Evolutionary conservation across 371 early-diverging fungal genomes (phyloP), one percentile per base, ranked within the genome.

Genomic region (Funneliformis caledonium): DNA sequence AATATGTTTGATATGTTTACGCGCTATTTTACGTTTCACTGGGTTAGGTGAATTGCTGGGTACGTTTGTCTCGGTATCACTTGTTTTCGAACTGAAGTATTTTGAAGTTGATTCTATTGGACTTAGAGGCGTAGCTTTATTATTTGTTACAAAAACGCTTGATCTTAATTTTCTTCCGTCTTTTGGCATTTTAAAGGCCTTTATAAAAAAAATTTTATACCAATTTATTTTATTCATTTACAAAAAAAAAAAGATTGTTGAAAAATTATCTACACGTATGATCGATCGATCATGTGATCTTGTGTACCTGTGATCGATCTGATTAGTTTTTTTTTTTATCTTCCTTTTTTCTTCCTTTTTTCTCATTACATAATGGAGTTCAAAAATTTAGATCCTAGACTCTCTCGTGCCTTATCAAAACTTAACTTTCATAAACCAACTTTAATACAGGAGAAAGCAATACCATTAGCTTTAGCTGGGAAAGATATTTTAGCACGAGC

Each of bases 401-500:
- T 98, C 74, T 88, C 95, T 48, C 91, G 96, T 64, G 97, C 97
- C 26, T 84, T 97, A 37, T 94, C 94, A 19, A 92, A 93, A 83
- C 88, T 95, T 47, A 91, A 93, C 67, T 94, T 91, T 80, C 87
- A 85, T 12, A 88, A 91, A 26, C 99, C 99, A 22, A 99, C 99
- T 31, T 93, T 95, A 8, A 94, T 99, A 26, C 99, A 99, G 87
- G 89, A 93, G 9, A 92, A 93, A 67, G 95, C 95, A 11, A 97
- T 99, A 76, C 99, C 99, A 22, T 87, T 97, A n/a, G 96, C 97
- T 26, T 87, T 99, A 10, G 86, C 94, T n/a, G 98, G 98, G 33
- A 96, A 97, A 84, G 99, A 99, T 84, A 92, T 99, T 69, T 91
- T 99, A 72, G 98, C 97, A n/a, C 91, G 96, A 78, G 99, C 99